Conservation (phyloP, 202 grass and related monocot species). For the Zoysia matrella region DNA sequence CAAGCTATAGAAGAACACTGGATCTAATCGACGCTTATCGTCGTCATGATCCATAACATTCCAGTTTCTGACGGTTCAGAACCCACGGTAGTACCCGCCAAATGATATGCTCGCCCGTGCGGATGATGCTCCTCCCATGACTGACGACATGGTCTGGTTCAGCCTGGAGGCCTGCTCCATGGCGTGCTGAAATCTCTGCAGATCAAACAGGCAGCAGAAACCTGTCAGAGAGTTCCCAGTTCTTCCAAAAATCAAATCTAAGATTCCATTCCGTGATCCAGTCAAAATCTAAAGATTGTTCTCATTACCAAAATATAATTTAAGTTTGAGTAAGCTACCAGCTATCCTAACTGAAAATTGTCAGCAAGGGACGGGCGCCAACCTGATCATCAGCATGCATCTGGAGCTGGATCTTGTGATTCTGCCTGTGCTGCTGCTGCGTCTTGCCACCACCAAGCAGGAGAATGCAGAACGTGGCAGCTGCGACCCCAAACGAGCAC, state of each 20-base stretch:
- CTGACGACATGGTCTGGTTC: conserved; percentile 65
- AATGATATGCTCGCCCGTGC: conserved; percentile 60
- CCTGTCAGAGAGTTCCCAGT: neutral
- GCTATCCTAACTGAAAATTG: neutral
- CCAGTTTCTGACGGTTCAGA: conserved; percentile 33
- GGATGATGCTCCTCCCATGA: conserved; percentile 52
- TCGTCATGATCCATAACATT: neutral
- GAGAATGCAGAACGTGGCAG: conserved; percentile 64
- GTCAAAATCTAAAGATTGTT: neutral
- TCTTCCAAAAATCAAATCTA: neutral
- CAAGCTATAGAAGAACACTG: neutral
- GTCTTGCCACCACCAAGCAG: conserved; percentile 47
- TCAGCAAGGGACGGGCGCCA: neutral
- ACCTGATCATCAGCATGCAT: conserved; percentile 59
- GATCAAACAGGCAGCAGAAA: neutral
- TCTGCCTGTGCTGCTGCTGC: conserved; percentile 32
- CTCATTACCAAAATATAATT: neutral
- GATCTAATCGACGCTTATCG: neutral
- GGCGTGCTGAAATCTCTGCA: conserved; percentile 58
- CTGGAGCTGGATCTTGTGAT: conserved; percentile 57
- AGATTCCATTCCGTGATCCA: neutral
- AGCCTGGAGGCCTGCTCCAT: conserved; percentile 56
- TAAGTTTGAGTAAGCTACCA: neutral
- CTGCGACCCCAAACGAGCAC: conserved; percentile 78
- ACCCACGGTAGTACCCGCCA: conserved; percentile 53